Evolutionary conservation across 2,329 filamentous ascomycete species (phyloP), one percentile per base, ranked within the genome.

Genomic region (Colletotrichum tropicicola): DNA sequence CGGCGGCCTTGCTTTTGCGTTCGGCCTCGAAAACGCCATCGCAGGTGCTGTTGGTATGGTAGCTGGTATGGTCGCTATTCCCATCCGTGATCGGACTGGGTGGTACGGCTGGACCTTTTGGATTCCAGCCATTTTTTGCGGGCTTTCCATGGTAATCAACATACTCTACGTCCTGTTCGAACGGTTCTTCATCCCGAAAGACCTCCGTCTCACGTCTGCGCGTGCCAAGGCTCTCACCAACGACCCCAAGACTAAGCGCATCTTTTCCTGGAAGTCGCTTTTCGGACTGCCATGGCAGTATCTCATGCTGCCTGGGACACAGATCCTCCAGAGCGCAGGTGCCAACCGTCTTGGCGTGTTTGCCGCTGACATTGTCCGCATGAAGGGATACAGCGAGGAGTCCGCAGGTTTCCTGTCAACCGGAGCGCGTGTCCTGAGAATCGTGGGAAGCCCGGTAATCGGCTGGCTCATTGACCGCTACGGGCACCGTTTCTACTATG

Each of bases 81-180:
- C 69, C 9, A 71, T 70, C 13, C 65, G 67, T 9, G 59, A 71
- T 19, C 39, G 65, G 4, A 71, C 69, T 10, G 70, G 70, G 1
- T 71, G 69, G 69, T 71, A 71, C 27, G 70, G 70, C 2, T 71
- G 69, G 69, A 70, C 68, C 0, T 70, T 71, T n/a, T 71, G 70
- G 70, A 65, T 70, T 6, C 69, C 70, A 1, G 68, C 59, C 6
- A 51, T 69, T 32, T 71, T 70, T 44, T 71, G 70, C 39, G 58
- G 52, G 6, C 32, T 64, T 15, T 66, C 60, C 10, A 52, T 71
- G 5, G 6, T 57, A 3, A 65, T 69, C 19, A 71, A 71, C 55
- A 25, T 66, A 8, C 27, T 53, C 13, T 71, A 71, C 53, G 68
- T 71, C 23, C 60, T 51, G 43, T 70, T 70, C 8, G 70, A 71